Conservation (phyloP, 176 grass and related monocot genomes). For the Poa pratensis region DNA sequence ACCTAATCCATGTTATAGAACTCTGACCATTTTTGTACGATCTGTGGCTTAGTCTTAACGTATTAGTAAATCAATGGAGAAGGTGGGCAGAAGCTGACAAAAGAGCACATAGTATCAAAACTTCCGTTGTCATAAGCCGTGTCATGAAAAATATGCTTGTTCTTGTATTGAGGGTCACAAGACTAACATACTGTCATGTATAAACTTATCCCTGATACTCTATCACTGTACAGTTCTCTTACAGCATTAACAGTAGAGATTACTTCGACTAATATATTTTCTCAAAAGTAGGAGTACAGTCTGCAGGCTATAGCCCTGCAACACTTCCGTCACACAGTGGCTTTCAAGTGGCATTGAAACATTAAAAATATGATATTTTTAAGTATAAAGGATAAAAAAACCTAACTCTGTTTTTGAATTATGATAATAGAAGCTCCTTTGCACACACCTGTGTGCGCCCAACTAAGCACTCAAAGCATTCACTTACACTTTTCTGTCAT, state of each 20-base stretch:
- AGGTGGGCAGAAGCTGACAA: background rate
- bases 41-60: background rate
- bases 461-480: background rate
- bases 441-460: background rate
- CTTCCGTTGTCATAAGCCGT: background rate
- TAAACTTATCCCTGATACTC: background rate
- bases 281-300: background rate
- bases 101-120: background rate
- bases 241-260: background rate
- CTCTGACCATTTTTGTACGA: background rate
- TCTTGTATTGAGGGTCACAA: background rate
- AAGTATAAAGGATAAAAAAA: background rate
- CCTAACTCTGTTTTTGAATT: background rate
- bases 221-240: background rate
- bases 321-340: background rate
- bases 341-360: background rate
- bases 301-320: background rate
- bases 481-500: background rate
- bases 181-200: background rate
- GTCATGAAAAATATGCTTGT: background rate
- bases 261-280: background rate
- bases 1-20: slow-evolving; percentile 17
- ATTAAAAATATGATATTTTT: background rate
- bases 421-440: background rate
- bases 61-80: background rate